Conservation (phyloP, 495 filamentous ascomycete species). For the Penicillium crystallinum region DNA sequence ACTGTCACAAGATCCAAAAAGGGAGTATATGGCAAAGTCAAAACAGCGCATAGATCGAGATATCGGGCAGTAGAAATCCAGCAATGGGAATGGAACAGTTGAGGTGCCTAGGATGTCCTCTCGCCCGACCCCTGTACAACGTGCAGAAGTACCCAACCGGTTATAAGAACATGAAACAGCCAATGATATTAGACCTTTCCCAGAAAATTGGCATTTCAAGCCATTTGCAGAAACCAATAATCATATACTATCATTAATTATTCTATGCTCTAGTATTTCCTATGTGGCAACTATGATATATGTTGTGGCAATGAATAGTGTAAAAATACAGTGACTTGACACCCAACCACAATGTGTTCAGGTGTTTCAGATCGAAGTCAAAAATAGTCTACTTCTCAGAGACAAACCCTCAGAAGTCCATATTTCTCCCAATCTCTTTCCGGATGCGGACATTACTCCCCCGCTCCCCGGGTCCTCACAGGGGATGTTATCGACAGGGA, state of each 20-base stretch:
- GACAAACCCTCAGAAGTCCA: background rate
- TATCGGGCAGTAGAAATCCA: background rate
- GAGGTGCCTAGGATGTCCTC: constrained; percentile 2
- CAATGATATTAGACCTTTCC: background rate
- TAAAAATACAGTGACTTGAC: no score
- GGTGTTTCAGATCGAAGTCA: constrained; percentile 5
- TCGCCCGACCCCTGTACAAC: constrained; percentile 19
- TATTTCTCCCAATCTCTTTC: background rate
- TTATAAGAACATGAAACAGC: background rate
- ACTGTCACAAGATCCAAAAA: background rate
- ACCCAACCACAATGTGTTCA: no score
- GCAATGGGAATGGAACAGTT: background rate
- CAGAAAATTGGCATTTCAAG: background rate
- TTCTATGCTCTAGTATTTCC: no score
- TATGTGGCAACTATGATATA: no score
- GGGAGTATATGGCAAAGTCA: background rate
- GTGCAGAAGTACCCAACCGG: constrained; percentile 10
- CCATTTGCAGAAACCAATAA: background rate
- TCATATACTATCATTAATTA: no score
- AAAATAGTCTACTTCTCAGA: background rate
- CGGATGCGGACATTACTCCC: background rate
- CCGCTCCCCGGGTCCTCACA: background rate
- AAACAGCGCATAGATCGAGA: background rate
- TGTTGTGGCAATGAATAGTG: no score
- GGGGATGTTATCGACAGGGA: background rate